Evolutionary conservation across 179 eudicot species (phyloP).

Genomic region (Corrigiola litoralis): DNA sequence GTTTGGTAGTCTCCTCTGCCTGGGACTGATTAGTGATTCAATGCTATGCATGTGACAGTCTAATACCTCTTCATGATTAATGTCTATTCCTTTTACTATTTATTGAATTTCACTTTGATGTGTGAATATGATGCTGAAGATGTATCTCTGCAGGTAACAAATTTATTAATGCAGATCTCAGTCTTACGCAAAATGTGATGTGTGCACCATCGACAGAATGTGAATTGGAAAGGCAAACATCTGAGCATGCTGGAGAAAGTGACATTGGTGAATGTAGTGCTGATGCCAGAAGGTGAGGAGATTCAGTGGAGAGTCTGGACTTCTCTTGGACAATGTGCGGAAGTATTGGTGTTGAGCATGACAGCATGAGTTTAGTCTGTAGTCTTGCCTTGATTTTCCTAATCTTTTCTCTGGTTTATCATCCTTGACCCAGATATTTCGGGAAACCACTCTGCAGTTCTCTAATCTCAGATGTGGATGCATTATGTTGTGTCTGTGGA

Average conservation of each 20-base stretch:
- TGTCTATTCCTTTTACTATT: background rate
- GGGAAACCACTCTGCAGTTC: conserved; percentile 18
- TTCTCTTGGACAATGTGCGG: background rate
- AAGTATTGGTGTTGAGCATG: background rate
- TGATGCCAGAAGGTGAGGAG: conserved; percentile 23
- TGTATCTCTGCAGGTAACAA: conserved; percentile 22
- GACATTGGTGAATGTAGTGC: conserved; percentile 6
- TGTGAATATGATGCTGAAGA: background rate
- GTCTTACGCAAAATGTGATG: conserved; percentile 19
- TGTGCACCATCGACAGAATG: conserved; percentile 16
- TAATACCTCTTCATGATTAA: background rate
- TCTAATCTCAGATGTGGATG: conserved; percentile 20
- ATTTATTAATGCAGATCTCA: conserved; percentile 20
- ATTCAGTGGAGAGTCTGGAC: background rate
- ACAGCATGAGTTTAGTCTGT: background rate
- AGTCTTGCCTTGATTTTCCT: conserved; percentile 1
- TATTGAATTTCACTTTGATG: conserved; percentile 9
- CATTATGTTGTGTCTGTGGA: conserved; percentile 58
- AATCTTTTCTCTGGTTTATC: conserved; percentile 2
- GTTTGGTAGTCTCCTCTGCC: no score
- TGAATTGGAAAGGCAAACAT: conserved; percentile 10
- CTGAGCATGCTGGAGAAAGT: conserved; percentile 10
- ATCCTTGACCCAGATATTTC: conserved; percentile 26
- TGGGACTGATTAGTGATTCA: no score
- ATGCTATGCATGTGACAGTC: background rate